These are phyloP conservation scores for Torulaspora delbrueckii DNA, from an alignment of 805 yeast species.

Conservation along the genomic window DNA sequence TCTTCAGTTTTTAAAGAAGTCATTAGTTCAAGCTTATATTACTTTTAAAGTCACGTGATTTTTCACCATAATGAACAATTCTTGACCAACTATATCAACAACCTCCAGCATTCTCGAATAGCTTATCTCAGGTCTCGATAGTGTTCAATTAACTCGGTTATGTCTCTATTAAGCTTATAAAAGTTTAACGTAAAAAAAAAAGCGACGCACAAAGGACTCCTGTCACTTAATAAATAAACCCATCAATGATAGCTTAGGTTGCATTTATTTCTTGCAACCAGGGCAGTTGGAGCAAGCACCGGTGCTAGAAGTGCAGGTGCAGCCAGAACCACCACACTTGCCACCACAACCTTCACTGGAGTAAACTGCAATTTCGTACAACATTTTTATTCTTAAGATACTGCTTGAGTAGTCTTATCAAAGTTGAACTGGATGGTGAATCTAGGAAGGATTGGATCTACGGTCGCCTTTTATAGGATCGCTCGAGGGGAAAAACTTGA, in stretches of 20 bases:
- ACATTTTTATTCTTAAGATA: conserved; percentile 1
- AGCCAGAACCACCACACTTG: conserved; percentile 15
- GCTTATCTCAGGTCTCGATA: not conserved
- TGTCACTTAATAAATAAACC: too few species aligned
- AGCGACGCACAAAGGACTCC: not conserved
- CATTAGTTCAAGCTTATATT: not conserved
- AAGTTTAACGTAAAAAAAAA: not conserved
- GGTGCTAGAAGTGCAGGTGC: conserved; percentile 12
- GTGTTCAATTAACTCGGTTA: not conserved
- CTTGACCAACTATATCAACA: not conserved
- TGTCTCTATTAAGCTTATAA: not conserved
- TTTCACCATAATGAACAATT: not conserved
- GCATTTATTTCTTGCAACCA: conserved; percentile 12
- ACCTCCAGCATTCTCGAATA: not conserved
- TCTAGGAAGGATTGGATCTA: not conserved
- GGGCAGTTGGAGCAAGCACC: conserved; percentile 14
- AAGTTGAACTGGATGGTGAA: not conserved
- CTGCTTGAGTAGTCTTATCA: not conserved
- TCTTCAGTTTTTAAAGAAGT: not conserved
- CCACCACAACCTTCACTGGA: conserved; percentile 13
- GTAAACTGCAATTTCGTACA: conserved; percentile 10
- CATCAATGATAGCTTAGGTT: not conserved
- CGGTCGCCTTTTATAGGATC: not conserved
- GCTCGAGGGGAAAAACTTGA: conserved; percentile 1
- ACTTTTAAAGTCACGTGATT: not conserved